Evolutionary conservation across 2,329 filamentous ascomycete genomes (phyloP).

Genomic region (Fusarium euwallaceae): DNA sequence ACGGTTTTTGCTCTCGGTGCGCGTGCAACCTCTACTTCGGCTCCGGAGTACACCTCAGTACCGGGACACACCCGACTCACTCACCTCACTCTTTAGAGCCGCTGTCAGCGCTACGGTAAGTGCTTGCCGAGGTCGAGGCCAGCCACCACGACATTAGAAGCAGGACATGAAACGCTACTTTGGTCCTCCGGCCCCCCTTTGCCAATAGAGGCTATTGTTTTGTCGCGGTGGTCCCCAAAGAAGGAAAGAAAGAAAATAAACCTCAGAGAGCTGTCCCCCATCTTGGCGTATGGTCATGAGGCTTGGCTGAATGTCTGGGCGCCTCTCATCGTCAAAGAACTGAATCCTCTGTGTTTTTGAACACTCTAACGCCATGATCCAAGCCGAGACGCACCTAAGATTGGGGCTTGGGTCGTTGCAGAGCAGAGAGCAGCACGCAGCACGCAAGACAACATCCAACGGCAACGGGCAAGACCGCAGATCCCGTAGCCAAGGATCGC

Average conservation of each 20-base stretch:
- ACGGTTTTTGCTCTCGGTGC: background rate
- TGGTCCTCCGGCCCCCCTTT: slow-evolving; percentile 20
- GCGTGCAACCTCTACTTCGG: slow-evolving; percentile 5
- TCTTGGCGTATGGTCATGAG: slow-evolving; percentile 17
- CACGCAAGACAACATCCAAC: background rate
- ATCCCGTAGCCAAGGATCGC: slow-evolving; percentile 5
- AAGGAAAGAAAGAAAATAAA: slow-evolving; percentile 14
- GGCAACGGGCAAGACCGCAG: background rate
- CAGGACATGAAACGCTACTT: slow-evolving; percentile 31
- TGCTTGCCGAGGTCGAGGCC: slow-evolving; percentile 19
- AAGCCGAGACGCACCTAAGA: slow-evolving; percentile 22
- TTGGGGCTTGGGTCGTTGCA: background rate
- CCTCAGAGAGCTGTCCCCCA: background rate
- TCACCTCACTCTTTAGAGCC: background rate
- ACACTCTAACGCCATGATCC: slow-evolving; percentile 19
- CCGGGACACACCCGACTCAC: background rate
- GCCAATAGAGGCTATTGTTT: slow-evolving; percentile 17
- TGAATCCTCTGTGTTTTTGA: slow-evolving; percentile 9
- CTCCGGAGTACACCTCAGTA: background rate
- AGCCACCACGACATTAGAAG: slow-evolving; percentile 15
- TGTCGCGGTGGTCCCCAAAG: slow-evolving; percentile 3
- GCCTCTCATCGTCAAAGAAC: slow-evolving; percentile 11
- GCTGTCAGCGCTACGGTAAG: slow-evolving; percentile 29
- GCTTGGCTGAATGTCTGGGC: slow-evolving; percentile 13
- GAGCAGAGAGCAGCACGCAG: slow-evolving; percentile 9